Evolutionary conservation across 352 stramenopile species (phyloP).

Genomic region (Globisporangium paroecandrum): DNA sequence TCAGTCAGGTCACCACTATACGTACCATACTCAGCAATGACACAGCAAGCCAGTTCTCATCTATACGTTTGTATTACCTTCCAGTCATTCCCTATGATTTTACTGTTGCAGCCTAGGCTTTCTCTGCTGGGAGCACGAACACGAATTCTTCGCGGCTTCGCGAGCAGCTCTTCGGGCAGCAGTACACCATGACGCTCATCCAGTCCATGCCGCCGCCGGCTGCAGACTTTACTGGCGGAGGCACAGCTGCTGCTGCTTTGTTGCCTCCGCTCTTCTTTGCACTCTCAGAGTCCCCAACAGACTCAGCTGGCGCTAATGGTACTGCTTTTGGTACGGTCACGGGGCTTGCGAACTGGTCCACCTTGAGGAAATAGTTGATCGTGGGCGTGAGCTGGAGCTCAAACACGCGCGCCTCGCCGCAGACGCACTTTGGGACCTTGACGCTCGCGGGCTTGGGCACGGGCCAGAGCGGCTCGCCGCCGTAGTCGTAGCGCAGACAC

Average conservation of each 20-base stretch:
- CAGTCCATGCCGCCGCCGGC: conserved; percentile 69
- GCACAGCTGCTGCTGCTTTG: conserved; percentile 11
- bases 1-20: too few relatives aligned
- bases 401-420: conserved; percentile 64
- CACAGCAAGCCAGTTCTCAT: too few relatives aligned
- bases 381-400: conserved; percentile 82
- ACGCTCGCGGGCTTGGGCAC: conserved; percentile 44
- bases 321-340: conserved; percentile 11
- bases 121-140: conserved; percentile 48
- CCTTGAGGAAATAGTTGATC: conserved; percentile 84
- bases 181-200: conserved; percentile 75
- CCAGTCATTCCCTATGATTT: too few relatives aligned
- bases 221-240: conserved; percentile 1
- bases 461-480: conserved; percentile 78
- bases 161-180: conserved; percentile 63
- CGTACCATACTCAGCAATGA: too few relatives aligned
- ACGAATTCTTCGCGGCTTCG: conserved; percentile 67
- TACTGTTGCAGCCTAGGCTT: not conserved
- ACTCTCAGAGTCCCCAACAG: not conserved
- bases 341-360: conserved; percentile 53
- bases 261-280: not conserved
- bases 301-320: not conserved
- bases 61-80: too few relatives aligned
- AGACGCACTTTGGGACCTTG: conserved; percentile 52
- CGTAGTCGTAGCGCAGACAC: conserved; percentile 84